These are phyloP conservation scores for Nakazawaea wickerhamii DNA, from an alignment of 805 yeast species.

Conservation along the genomic window DNA sequence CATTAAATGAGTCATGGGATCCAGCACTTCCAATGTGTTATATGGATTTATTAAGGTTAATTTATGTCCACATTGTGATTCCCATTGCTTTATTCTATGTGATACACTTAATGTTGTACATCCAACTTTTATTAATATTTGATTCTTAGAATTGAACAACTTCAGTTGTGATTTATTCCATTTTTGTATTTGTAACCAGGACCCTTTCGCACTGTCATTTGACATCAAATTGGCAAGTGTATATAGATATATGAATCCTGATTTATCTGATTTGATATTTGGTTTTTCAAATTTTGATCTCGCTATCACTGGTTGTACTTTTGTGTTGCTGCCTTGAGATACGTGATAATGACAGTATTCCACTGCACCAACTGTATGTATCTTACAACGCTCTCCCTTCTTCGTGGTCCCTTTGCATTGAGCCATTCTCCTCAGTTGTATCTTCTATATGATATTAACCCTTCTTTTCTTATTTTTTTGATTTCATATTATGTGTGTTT, in stretches of 20 bases:
- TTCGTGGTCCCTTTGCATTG: conserved; percentile 39
- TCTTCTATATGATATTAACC: background rate
- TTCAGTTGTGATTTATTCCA: conserved; percentile 29
- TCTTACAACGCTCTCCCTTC: conserved; percentile 36
- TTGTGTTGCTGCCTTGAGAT: conserved; percentile 12
- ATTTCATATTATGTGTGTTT: background rate
- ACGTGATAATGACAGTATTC: conserved; percentile 33
- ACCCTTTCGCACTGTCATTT: conserved; percentile 21
- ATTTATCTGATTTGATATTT: conserved; percentile 1
- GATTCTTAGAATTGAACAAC: conserved; percentile 31
- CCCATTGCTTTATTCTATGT: conserved; percentile 45
- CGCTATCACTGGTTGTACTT: background rate
- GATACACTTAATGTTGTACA: conserved; percentile 43
- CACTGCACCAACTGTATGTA: conserved; percentile 16
- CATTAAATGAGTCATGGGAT: conserved; percentile 15
- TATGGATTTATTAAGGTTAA: conserved; percentile 34
- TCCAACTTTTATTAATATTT: conserved; percentile 46
- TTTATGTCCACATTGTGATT: conserved; percentile 42
- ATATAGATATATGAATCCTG: conserved; percentile 46
- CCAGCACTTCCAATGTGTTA: conserved; percentile 15
- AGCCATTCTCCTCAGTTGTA: conserved; percentile 3
- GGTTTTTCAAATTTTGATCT: background rate
- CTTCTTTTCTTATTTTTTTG: background rate
- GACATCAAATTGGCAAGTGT: conserved; percentile 36
- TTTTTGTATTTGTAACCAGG: conserved; percentile 35